Conservation (phyloP, 768 basidiomycete species). For the Termitomyces sp. region DNA sequence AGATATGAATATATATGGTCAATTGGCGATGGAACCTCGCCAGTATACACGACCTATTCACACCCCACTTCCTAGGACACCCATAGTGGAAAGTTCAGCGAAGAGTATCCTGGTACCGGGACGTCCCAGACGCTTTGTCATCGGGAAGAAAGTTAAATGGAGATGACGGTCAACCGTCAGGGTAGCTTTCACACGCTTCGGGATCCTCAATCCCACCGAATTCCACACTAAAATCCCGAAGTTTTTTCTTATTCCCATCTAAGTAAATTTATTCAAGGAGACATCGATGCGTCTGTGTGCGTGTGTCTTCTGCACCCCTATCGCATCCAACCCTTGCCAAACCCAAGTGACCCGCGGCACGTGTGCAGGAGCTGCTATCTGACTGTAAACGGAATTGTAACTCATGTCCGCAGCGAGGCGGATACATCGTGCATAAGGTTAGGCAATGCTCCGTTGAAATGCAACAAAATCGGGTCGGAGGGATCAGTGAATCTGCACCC, state of each 20-base stretch:
- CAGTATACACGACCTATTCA: not conserved
- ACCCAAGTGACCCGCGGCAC: not conserved
- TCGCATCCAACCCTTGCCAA: not conserved
- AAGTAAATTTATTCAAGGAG: not conserved
- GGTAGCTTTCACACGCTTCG: not conserved
- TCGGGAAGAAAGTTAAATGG: not conserved
- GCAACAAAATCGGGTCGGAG: not conserved
- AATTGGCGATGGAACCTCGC: not conserved
- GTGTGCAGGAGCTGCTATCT: conserved; percentile 3
- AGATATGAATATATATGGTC: not conserved
- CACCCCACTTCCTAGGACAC: not conserved
- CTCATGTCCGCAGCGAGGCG: conserved; percentile 22
- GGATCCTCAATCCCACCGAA: too few relatives aligned
- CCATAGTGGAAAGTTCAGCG: not conserved
- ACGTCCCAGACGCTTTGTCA: not conserved
- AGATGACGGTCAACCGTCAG: not conserved
- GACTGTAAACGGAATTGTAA: conserved; percentile 1
- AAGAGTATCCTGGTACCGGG: not conserved
- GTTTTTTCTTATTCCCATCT: not conserved
- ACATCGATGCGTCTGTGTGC: too few relatives aligned
- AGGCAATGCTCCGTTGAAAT: conserved; percentile 5
- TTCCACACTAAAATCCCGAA: not conserved
- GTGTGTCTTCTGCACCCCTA: not conserved
- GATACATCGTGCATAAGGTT: conserved; percentile 14
- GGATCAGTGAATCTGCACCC: not conserved